Conservation (phyloP, 2,329 filamentous ascomycete species). For the Alternaria sp. region DNA sequence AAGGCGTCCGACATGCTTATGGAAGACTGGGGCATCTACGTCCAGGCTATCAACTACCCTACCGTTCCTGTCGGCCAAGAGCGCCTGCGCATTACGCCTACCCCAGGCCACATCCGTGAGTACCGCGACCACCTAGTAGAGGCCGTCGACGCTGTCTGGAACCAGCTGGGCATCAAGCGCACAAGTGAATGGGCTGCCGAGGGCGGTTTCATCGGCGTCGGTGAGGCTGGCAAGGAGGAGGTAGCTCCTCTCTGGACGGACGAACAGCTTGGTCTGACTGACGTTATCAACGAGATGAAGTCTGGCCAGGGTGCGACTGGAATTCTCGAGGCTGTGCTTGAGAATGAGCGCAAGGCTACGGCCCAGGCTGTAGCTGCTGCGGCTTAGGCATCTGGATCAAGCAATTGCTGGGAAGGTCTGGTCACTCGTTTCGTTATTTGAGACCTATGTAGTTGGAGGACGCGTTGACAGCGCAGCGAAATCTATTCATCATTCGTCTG, state of each 20-base stretch:
- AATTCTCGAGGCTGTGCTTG: slow-evolving; percentile 57
- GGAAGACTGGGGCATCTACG: slow-evolving; percentile 90
- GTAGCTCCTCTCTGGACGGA: slow-evolving; percentile 89
- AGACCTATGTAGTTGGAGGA: slow-evolving; percentile 24
- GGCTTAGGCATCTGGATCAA: slow-evolving; percentile 25
- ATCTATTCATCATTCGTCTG: slow-evolving; percentile 5
- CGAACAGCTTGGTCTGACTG: slow-evolving; percentile 78
- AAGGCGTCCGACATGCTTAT: slow-evolving; percentile 90
- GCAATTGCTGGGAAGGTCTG: slow-evolving; percentile 23
- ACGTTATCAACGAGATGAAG: slow-evolving; percentile 59
- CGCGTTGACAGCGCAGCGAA: slow-evolving; percentile 3
- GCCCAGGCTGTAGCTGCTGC: slow-evolving; percentile 53
- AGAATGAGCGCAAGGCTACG: slow-evolving; percentile 54
- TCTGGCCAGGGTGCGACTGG: slow-evolving; percentile 51
- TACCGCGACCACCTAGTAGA: slow-evolving; percentile 85
- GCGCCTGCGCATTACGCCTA: slow-evolving; percentile 92
- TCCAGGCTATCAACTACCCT: slow-evolving; percentile 98
- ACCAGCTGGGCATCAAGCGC: slow-evolving; percentile 85
- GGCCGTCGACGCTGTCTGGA: slow-evolving; percentile 88
- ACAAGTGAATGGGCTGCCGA: slow-evolving; percentile 90
- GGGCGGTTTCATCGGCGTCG: slow-evolving; percentile 94
- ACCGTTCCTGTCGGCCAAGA: slow-evolving; percentile 98
- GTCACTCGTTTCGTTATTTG: slow-evolving; percentile 38
- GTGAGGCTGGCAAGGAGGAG: slow-evolving; percentile 67
- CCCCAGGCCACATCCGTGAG: slow-evolving; percentile 85